Evolutionary conservation across 768 basidiomycete species (phyloP).

Genomic region (Ramaria sp.): DNA sequence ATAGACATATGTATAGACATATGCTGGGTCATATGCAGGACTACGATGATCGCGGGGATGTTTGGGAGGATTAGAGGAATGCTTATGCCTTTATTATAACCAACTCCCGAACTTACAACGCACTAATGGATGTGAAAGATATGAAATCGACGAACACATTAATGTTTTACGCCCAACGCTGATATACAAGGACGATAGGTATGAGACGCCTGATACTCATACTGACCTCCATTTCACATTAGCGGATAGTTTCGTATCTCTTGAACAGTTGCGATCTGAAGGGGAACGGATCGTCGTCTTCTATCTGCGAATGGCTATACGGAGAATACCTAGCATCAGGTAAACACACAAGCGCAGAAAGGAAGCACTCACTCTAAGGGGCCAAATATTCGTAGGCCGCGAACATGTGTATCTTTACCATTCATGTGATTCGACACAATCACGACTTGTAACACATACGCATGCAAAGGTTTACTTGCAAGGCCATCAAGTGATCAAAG

Average conservation of each 20-base stretch:
- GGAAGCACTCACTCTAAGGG: conserved; percentile 56
- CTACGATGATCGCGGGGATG: too few species aligned
- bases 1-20: too few species aligned
- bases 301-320: conserved; percentile 4
- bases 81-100: too few species aligned
- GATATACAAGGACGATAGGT: too few species aligned
- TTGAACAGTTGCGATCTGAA: conserved; percentile 57
- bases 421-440: conserved; percentile 94
- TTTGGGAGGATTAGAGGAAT: too few species aligned
- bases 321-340: background rate
- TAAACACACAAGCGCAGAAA: background rate
- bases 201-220: too few species aligned
- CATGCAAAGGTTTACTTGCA: conserved; percentile 72
- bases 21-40: too few species aligned
- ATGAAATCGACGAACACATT: too few species aligned
- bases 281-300: conserved; percentile 62
- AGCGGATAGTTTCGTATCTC: conserved; percentile 75
- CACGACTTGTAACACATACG: conserved; percentile 84
- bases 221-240: background rate
- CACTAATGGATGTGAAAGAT: too few species aligned
- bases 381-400: conserved; percentile 81
- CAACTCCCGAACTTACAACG: too few species aligned
- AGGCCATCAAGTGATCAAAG: background rate
- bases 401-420: conserved; percentile 97
- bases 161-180: too few species aligned